Evolutionary conservation across 768 basidiomycete species (phyloP).

Genomic region (Tulasnella sp.): DNA sequence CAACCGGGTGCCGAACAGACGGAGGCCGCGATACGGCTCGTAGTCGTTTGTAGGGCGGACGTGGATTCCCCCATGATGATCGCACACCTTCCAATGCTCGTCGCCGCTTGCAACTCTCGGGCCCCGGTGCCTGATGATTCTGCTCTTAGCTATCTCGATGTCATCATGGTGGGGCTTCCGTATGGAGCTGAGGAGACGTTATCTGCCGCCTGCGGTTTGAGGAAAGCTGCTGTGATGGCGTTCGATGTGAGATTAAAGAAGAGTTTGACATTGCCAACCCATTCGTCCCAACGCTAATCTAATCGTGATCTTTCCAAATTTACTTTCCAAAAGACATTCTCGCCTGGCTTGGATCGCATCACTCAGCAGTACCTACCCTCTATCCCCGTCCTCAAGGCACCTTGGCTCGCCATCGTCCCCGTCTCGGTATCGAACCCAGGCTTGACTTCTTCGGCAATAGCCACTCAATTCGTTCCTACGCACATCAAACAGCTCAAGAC

Average conservation of each 20-base stretch:
- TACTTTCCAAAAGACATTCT: slow-evolving; percentile 29
- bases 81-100: slow-evolving; percentile 63
- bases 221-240: slow-evolving; percentile 54
- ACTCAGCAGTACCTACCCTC: slow-evolving; percentile 21
- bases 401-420: slow-evolving; percentile 42
- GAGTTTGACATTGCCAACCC: not conserved
- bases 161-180: slow-evolving; percentile 55
- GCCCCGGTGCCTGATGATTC: slow-evolving; percentile 23
- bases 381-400: slow-evolving; percentile 48
- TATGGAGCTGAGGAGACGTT: slow-evolving; percentile 52
- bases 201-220: slow-evolving; percentile 50
- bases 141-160: slow-evolving; percentile 18
- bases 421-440: not conserved
- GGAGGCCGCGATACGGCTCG: slow-evolving; percentile 20
- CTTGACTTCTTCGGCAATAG: not conserved
- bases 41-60: slow-evolving; percentile 67
- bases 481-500: slow-evolving; percentile 76
- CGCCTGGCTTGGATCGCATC: slow-evolving; percentile 28
- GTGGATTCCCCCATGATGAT: slow-evolving; percentile 61
- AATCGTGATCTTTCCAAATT: not conserved
- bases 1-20: slow-evolving; percentile 13
- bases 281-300: too few relatives aligned
- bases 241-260: slow-evolving; percentile 43
- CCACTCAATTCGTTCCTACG: slow-evolving; percentile 42
- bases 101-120: slow-evolving; percentile 58